These are phyloP conservation scores for Guadua angustifolia DNA, from an alignment of 176 grass and related monocot genomes.

Conservation along the genomic window DNA sequence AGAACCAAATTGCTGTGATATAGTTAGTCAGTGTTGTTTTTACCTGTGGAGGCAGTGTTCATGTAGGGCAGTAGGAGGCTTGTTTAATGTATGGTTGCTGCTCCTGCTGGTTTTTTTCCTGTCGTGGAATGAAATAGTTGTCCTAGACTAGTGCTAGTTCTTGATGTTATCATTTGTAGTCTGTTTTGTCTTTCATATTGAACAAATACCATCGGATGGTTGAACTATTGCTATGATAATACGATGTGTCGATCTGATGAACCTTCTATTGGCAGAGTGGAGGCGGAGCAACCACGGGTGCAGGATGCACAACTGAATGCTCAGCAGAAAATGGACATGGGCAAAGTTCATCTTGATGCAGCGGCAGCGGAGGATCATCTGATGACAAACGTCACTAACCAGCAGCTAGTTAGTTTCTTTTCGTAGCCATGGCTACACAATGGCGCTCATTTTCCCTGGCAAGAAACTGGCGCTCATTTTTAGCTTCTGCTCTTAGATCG, in stretches of 20 bases:
- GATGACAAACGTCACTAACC: neutral
- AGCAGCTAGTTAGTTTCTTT: too few species aligned
- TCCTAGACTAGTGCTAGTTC: neutral
- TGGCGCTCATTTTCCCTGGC: too few species aligned
- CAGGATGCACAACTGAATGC: neutral
- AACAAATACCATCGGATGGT: neutral
- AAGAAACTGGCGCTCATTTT: too few species aligned
- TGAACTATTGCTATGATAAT: neutral
- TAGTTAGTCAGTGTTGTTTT: neutral
- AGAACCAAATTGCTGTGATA: constrained; percentile 17
- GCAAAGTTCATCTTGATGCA: neutral
- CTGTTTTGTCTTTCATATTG: neutral
- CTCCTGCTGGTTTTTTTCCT: too few species aligned
- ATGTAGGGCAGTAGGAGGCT: too few species aligned
- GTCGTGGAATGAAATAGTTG: neutral
- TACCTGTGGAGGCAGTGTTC: neutral
- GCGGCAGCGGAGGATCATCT: neutral
- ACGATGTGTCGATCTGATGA: constrained; percentile 10
- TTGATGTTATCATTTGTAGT: neutral
- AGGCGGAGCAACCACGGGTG: neutral
- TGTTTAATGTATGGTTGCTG: too few species aligned
- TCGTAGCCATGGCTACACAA: too few species aligned
- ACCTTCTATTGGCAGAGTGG: neutral
- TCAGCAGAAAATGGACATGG: neutral
- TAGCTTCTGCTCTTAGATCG: too few species aligned